Conservation (phyloP, 257 asterid species). For the Nicotiana tabacum region DNA sequence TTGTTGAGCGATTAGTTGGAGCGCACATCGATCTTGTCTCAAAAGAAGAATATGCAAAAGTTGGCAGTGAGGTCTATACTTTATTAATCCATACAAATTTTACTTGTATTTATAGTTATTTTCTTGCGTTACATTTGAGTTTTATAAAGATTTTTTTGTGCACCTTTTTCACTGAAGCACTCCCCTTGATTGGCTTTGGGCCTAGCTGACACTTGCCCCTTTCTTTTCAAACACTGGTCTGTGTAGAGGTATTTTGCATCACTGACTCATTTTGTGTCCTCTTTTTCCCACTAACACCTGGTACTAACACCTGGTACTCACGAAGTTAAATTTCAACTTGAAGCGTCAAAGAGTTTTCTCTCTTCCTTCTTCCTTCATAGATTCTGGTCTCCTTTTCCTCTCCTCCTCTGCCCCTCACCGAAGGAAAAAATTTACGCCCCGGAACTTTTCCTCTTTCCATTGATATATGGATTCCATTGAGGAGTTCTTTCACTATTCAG, state of each 20-base stretch:
- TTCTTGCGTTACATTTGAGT: neutral
- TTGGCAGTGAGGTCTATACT: conserved; percentile 69
- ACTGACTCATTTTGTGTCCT: neutral
- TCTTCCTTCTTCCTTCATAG: neutral
- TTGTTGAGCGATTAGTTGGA: conserved; percentile 96
- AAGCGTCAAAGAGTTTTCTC: neutral
- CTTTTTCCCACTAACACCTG: neutral
- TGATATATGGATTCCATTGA: neutral
- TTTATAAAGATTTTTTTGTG: neutral
- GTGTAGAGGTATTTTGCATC: neutral
- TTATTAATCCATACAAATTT: neutral
- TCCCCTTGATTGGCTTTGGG: too few relatives aligned
- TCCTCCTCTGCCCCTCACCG: neutral
- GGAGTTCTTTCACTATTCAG: neutral
- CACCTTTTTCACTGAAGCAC: neutral
- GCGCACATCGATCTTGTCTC: conserved; percentile 92
- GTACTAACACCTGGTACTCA: neutral
- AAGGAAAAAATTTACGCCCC: neutral
- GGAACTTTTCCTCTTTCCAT: neutral
- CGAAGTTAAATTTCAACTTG: neutral
- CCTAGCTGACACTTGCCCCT: too few relatives aligned
- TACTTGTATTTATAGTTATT: neutral
- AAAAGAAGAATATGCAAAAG: conserved; percentile 81
- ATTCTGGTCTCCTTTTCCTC: neutral
- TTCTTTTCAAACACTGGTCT: too few relatives aligned